Percentiles rank a stretch among this genome's conserved stretches.
These are phyloP conservation scores for Xylariales sp. DNA, from an alignment of 2,329 filamentous ascomycete genomes.

Conservation along the genomic window DNA sequence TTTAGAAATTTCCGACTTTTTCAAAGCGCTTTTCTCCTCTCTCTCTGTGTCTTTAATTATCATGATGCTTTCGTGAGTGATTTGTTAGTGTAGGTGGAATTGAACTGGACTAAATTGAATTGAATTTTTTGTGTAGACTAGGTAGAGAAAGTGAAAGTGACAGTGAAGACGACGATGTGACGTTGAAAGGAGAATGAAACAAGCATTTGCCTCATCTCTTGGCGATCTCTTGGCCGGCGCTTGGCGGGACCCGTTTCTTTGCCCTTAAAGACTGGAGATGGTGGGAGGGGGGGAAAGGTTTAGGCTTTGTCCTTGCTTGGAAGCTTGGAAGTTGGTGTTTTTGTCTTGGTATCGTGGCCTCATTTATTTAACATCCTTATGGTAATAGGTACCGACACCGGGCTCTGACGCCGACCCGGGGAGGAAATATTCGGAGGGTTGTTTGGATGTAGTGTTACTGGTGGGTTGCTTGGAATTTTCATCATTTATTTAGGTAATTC, in stretches of 20 bases:
- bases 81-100: too few species aligned
- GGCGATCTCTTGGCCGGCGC: conserved; percentile 48
- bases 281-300: neutral
- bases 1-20: too few species aligned
- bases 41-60: neutral
- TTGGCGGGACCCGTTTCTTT: conserved; percentile 24
- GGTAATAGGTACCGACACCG: too few species aligned
- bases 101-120: neutral
- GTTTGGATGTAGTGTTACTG: too few species aligned
- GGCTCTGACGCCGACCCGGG: too few species aligned
- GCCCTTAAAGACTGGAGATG: conserved; percentile 5
- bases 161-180: conserved; percentile 17
- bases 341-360: too few species aligned
- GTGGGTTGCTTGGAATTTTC: too few species aligned
- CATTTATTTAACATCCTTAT: too few species aligned
- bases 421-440: too few species aligned
- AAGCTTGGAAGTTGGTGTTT: neutral
- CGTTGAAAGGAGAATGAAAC: conserved; percentile 35
- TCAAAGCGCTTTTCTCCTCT: too few species aligned
- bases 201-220: conserved; percentile 49
- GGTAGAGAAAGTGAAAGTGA: neutral
- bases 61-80: neutral
- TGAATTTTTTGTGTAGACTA: neutral
- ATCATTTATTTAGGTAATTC: too few species aligned
- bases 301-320: too few species aligned